Evolutionary conservation across 2,329 filamentous ascomycete genomes (phyloP).

Genomic region (Zasmidium angulare): DNA sequence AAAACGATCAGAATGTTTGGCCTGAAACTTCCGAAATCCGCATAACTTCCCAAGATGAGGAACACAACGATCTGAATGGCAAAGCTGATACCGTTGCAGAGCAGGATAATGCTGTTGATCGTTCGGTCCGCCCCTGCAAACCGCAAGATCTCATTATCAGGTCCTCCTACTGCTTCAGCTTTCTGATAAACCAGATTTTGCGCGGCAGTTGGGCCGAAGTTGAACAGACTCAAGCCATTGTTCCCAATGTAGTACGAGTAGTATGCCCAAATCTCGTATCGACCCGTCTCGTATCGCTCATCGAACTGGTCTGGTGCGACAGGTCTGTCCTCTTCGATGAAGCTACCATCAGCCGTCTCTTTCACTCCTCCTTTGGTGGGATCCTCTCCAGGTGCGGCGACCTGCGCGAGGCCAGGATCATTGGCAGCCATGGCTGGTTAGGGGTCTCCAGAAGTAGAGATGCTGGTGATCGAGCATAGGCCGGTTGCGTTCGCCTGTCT

Average conservation of each 20-base stretch:
- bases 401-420: conserved; percentile 33
- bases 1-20: conserved; percentile 63
- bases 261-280: conserved; percentile 51
- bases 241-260: conserved; percentile 64
- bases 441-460: conserved; percentile 16
- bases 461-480: conserved; percentile 12
- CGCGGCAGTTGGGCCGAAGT: conserved; percentile 64
- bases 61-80: conserved; percentile 63
- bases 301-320: conserved; percentile 58
- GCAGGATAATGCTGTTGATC: conserved; percentile 65
- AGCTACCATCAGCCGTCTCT: conserved; percentile 19
- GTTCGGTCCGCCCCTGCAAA: conserved; percentile 59
- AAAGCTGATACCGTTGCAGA: conserved; percentile 67
- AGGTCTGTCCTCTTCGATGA: conserved; percentile 37
- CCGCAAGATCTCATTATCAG: conserved; percentile 50
- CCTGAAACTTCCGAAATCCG: conserved; percentile 65
- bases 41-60: conserved; percentile 53
- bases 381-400: conserved; percentile 32
- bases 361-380: conserved; percentile 31
- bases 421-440: conserved; percentile 33
- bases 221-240: conserved; percentile 64
- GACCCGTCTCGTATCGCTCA: conserved; percentile 51
- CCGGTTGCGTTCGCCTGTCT: not conserved
- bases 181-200: conserved; percentile 65
- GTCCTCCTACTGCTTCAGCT: conserved; percentile 43